Evolutionary conservation across 768 basidiomycete species (phyloP).

Genomic region (Suillus bovinus): DNA sequence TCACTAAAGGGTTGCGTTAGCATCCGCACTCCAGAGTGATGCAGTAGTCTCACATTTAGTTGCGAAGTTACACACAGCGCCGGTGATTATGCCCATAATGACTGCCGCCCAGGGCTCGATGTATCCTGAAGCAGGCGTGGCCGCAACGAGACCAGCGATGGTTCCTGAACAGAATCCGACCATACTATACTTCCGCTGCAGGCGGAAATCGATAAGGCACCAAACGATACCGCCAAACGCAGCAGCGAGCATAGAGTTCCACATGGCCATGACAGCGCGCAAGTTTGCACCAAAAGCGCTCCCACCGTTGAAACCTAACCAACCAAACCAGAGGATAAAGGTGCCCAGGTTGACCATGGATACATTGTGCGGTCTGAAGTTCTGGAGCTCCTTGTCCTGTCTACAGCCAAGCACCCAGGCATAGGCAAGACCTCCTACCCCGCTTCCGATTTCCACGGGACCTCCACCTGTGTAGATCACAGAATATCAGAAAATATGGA

Average conservation of each 20-base stretch:
- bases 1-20: slow-evolving; percentile 47
- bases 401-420: slow-evolving; percentile 86
- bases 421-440: slow-evolving; percentile 82
- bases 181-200: slow-evolving; percentile 83
- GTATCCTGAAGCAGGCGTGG: slow-evolving; percentile 85
- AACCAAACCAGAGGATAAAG: slow-evolving; percentile 86
- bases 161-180: slow-evolving; percentile 93
- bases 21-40: not conserved
- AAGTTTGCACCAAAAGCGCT: slow-evolving; percentile 87
- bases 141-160: slow-evolving; percentile 84
- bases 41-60: slow-evolving; percentile 61
- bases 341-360: slow-evolving; percentile 82
- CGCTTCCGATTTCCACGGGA: slow-evolving; percentile 86
- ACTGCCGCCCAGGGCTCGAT: slow-evolving; percentile 77
- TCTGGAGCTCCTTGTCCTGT: slow-evolving; percentile 66
- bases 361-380: slow-evolving; percentile 89
- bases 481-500: slow-evolving; percentile 6
- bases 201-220: slow-evolving; percentile 77
- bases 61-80: slow-evolving; percentile 76
- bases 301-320: slow-evolving; percentile 88
- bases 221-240: slow-evolving; percentile 85
- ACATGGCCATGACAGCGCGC: slow-evolving; percentile 79
- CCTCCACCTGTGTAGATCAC: slow-evolving; percentile 60
- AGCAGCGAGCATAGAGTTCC: slow-evolving; percentile 88
- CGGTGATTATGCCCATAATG: slow-evolving; percentile 72